Evolutionary conservation across 169 alveolate genomes (phyloP), one percentile per base, ranked within the genome.

Genomic region (Plasmodium sp.): DNA sequence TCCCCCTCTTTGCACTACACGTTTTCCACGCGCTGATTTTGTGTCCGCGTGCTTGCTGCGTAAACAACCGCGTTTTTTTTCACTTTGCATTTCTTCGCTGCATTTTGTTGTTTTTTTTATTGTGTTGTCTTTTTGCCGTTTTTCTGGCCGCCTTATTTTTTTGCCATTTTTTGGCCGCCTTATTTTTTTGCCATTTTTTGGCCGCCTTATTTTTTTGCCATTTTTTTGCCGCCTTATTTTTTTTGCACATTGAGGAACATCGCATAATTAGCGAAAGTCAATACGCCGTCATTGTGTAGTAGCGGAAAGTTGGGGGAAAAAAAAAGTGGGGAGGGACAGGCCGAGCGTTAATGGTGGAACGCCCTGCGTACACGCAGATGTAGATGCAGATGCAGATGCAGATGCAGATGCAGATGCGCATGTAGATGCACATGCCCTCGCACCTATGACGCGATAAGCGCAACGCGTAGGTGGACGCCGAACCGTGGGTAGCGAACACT

Each of bases 11-110:
- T 22, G 62, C 12, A 33, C 67, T 82, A 82, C 90, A 22, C 27
- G 41, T 82, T 82, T 74, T 84, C 58, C 62, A 74, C 79, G 58
- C 71, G 39, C 56, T 85, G 93, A 85, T 85, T 85, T 74, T 85
- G 84, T 85, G 75, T 85, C 58, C 22, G 83, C 73, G 79, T 67
- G 14, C 80, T 74, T 45, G 43, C 9, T 75, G 54, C 56, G 54
- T 74, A 85, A 62, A 75, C 10, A 34, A 51, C 4, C 27, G 36
- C 45, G 31, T 34, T 9, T 41, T 67, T 62, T 84, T 84, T 48
- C 58, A 12, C 58, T 10, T 12, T 48, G n/a, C 12, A 5, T 48
- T 34, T 84, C 54, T 74, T 9, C 43, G 22, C 74, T 71, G 43
- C 51, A 41, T 84, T 67, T 58, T 84, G 22, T 74, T n/a, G 22